Evolutionary conservation across 2,329 filamentous ascomycete species (phyloP), one percentile per base, ranked within the genome.

Genomic region (Xylariaceae sp.): DNA sequence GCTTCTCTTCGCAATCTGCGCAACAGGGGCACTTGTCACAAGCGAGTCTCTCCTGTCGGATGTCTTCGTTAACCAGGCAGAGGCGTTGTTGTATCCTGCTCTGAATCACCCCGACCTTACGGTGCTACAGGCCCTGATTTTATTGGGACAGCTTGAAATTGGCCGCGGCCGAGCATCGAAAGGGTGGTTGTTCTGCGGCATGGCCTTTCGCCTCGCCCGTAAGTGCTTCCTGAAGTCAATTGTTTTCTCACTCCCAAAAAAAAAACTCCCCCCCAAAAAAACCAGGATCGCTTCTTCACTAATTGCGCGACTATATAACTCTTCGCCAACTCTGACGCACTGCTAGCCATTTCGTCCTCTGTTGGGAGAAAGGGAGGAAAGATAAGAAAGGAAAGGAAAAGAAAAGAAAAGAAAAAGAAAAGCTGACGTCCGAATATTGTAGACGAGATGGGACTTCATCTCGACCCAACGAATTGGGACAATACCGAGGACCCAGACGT

Each of bases 181-280:
- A 51, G 76, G 76, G 9, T 79, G 76, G 76, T 65, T 79, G 1
- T 78, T 76, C 50, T 77, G 75, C 31, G 76, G 76, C 46, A 78
- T 79, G 75, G 75, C 76, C 6, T 79, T 77, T 58, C 72, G 76
- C 3, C 67, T 79, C 11, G 73, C 75, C 0, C 75, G 56, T 57
- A 53, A 53, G 57, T 59, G 1, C 26, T 40, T 42, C n/a, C 47
- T n/a, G 2, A 29, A 19, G 30, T 30, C 11, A 32, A 29, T 6
- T 8, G 31, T 50, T 46, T 50, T 46, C 8, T 3, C 19, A 19
- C 19, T 19, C 19, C 19, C 19, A 1, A 19, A 19, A 19, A 19
- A 19, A 19, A 19, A 19, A 19, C 19, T 19, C n/a, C n/a, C 19
- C 19, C 19, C 19, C 1, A 19, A 19, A 19, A 6, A 8, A 30